Conservation (phyloP, 352 stramenopile genomes). For the Phytophthora hibernalis region DNA sequence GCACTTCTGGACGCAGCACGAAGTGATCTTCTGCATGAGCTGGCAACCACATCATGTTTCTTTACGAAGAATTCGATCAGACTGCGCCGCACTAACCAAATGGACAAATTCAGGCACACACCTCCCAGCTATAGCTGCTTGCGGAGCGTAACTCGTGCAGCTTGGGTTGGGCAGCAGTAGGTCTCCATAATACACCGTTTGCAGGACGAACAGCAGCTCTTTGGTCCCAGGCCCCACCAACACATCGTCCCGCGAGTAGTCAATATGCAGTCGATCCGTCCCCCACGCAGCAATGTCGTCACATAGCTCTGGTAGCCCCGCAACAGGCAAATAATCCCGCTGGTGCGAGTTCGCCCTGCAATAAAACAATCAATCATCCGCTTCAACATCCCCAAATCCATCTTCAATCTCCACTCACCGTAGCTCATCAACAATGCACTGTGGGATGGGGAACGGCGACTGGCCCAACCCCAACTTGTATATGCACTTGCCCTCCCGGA, state of each 20-base stretch:
- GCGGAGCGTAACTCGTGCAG: slow-evolving; percentile 87
- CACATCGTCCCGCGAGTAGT: slow-evolving; percentile 81
- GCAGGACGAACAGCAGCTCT: slow-evolving; percentile 88
- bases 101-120: slow-evolving; percentile 23
- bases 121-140: slow-evolving; percentile 87
- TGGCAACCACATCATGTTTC: slow-evolving; percentile 90
- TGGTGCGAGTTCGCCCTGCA: slow-evolving; percentile 80
- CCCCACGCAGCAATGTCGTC: slow-evolving; percentile 84
- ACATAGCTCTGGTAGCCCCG: slow-evolving; percentile 74
- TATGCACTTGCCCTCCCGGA: slow-evolving; percentile 77
- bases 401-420: slow-evolving; percentile 43
- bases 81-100: too few species aligned
- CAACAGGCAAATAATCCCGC: slow-evolving; percentile 84
- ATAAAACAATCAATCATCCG: slow-evolving; percentile 3
- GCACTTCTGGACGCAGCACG: slow-evolving; percentile 78
- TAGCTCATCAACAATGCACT: slow-evolving; percentile 89
- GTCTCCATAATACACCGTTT: slow-evolving; percentile 90
- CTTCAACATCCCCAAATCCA: slow-evolving; percentile 3
- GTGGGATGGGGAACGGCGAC: slow-evolving; percentile 86
- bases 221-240: slow-evolving; percentile 90
- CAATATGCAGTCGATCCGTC: slow-evolving; percentile 55
- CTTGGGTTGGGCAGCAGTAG: slow-evolving; percentile 85
- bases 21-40: slow-evolving; percentile 84
- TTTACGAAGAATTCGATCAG: slow-evolving; percentile 16
- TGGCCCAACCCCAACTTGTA: slow-evolving; percentile 89